Percentiles rank a stretch among this genome's conserved stretches.
These are phyloP conservation scores for Immersiporthe knoxdaviesiana DNA, from an alignment of 2,329 filamentous ascomycete genomes.

Conservation along the genomic window DNA sequence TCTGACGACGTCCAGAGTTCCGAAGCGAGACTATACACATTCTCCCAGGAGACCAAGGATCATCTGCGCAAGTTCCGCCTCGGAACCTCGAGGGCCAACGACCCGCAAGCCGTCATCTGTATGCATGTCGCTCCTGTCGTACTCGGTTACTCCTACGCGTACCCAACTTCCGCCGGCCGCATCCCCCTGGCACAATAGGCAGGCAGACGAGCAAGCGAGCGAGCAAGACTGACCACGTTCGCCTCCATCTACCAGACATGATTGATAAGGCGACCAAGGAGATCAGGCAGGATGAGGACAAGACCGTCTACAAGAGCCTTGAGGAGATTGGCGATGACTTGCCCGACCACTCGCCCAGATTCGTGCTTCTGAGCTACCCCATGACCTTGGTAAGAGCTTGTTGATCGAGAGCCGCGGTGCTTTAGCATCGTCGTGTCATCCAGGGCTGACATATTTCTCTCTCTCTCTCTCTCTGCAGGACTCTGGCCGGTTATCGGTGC, in stretches of 20 bases:
- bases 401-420: background rate
- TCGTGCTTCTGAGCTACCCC: conserved; percentile 88
- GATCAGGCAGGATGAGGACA: conserved; percentile 80
- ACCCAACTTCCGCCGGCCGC: background rate
- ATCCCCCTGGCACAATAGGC: conserved; percentile 72
- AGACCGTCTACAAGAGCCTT: conserved; percentile 77
- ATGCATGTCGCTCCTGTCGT: conserved; percentile 51
- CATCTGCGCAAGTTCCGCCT: conserved; percentile 94
- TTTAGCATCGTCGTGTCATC: background rate
- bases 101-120: conserved; percentile 94
- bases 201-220: conserved; percentile 40
- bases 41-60: conserved; percentile 87
- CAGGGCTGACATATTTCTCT: background rate
- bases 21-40: conserved; percentile 88
- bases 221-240: conserved; percentile 30
- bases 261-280: conserved; percentile 92
- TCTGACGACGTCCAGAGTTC: conserved; percentile 54
- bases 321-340: conserved; percentile 84
- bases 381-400: conserved; percentile 79
- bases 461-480: conserved; percentile 52
- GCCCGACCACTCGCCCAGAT: conserved; percentile 89
- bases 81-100: conserved; percentile 82
- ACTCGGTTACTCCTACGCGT: conserved; percentile 10
- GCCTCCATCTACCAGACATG: conserved; percentile 50
- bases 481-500: conserved; percentile 82